A percentile compares a stretch with the other conserved stretches of the same genome.
Evolutionary conservation across 805 yeast genomes (phyloP).

Genomic region (Wickerhamiella nectarea): DNA sequence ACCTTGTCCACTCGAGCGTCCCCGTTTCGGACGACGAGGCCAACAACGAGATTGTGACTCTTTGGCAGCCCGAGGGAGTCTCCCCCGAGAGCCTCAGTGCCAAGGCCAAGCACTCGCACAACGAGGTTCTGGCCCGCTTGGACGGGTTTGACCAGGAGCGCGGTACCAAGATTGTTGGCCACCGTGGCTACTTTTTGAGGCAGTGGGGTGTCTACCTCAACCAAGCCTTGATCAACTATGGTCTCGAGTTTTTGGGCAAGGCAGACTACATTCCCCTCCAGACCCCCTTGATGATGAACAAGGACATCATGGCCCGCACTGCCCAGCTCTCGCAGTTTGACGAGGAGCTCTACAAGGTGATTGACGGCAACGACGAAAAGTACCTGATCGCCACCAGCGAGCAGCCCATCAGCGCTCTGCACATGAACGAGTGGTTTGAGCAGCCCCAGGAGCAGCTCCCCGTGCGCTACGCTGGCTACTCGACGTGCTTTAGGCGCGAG

Average conservation of each 20-base stretch:
- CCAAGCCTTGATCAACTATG: constrained; percentile 96
- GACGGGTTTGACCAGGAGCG: constrained; percentile 99
- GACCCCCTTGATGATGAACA: constrained; percentile 99
- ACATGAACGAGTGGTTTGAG: constrained; percentile 96
- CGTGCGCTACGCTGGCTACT: constrained; percentile 91
- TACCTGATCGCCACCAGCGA: constrained; percentile 97
- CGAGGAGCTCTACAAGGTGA: constrained; percentile 93
- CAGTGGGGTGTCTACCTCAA: constrained; percentile 92
- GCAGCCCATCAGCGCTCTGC: constrained; percentile 97
- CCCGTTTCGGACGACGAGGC: constrained; percentile 80
- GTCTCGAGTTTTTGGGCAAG: constrained; percentile 66
- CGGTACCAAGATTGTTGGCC: constrained; percentile 95
- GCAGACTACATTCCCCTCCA: constrained; percentile 81
- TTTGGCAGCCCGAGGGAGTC: constrained; percentile 72
- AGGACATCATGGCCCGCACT: constrained; percentile 97
- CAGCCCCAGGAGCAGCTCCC: constrained; percentile 95
- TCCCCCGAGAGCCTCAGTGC: constrained; percentile 59
- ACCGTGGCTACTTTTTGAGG: constrained; percentile 94
- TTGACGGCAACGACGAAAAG: constrained; percentile 95
- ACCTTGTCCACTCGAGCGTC: constrained; percentile 85
- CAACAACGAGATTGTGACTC: constrained; percentile 73
- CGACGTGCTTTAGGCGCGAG: constrained; percentile 98
- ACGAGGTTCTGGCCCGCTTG: constrained; percentile 81
- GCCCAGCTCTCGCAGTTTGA: constrained; percentile 97
- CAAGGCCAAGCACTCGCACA: constrained; percentile 65